Evolutionary conservation across 768 basidiomycete species (phyloP).

Genomic region (Rhodotorula paludigena): DNA sequence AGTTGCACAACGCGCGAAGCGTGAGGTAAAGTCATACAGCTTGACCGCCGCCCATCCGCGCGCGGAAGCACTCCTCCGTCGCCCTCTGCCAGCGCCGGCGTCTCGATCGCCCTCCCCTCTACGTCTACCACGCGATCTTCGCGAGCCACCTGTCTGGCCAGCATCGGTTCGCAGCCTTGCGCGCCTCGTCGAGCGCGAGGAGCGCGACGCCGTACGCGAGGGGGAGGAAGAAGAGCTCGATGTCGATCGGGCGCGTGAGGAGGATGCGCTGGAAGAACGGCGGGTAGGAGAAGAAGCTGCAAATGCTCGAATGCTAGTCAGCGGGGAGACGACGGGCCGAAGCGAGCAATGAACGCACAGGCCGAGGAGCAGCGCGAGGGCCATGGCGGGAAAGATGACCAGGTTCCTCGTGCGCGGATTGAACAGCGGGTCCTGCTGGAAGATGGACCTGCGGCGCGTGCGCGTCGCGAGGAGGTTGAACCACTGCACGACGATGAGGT

Average conservation of each 20-base stretch:
- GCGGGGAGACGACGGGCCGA: background rate
- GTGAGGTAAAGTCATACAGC: no score
- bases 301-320: background rate
- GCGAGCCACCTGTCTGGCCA: constrained; percentile 45
- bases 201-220: constrained; percentile 50
- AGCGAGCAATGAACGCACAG: constrained; percentile 34
- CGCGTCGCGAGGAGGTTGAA: constrained; percentile 59
- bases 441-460: constrained; percentile 56
- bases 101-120: background rate
- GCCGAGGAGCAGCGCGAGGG: constrained; percentile 51
- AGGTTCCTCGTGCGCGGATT: constrained; percentile 47
- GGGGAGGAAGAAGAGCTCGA: constrained; percentile 56
- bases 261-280: constrained; percentile 52
- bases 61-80: no score
- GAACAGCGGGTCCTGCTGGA: constrained; percentile 55
- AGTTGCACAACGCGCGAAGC: no score
- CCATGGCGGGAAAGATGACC: constrained; percentile 54
- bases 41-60: no score
- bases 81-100: no score
- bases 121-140: constrained; percentile 45
- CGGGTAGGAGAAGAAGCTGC: constrained; percentile 47
- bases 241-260: constrained; percentile 53
- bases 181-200: constrained; percentile 46
- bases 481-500: constrained; percentile 59
- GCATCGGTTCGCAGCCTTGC: constrained; percentile 45